Base-by-base conservation (phyloP, 2,329 filamentous ascomycete genomes). In the Talaromyces marneffei region DNA sequence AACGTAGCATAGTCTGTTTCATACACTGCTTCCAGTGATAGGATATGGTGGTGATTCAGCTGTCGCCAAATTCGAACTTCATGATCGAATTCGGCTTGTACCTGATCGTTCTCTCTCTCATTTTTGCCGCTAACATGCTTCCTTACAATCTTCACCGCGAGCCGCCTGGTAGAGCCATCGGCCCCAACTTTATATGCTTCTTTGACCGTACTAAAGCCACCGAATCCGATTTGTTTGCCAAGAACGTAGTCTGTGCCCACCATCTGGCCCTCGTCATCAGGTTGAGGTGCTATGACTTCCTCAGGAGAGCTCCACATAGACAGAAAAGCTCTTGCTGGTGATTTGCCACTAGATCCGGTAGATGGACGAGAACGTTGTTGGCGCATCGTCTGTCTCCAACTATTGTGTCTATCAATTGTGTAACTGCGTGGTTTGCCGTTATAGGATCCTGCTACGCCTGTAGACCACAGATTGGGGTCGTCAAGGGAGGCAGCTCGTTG, bases 31-130 rank as follows among this genome's bases (percentile, higher is more conserved):
- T 87, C 79, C 7, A 89, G 78, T 0, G 83, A 81, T 31, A 89
- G 73, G 53, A 89, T 82, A 68, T 88, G 82, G 0, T 79, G 80
- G 67, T 89, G 85, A 60, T 81, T 81, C 46, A 88, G 75, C 67
- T 85, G 86, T 50, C 86, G 81, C 86, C 86, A 89, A 42, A 89
- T 81, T 46, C 83, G 81, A 50, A 88, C 83, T 75, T 89, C 86
- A 64, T 88, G 86, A 67, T 88, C 86, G 63, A 89, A 86, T 65
- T 87, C 83, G 10, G 85, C 83, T 69, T 88, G 86, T 12, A 85
- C 80, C 64, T 82, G 80, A 42, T 89, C 86, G 64, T 88, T 88
- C 66, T 87, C 84, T 18, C 75, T 72, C 64, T 88, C 85, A 29
- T 77, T 79, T 65, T 81, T 82, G 59, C 81, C 79, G 10, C 74